Evolutionary conservation across 306 rosid species (phyloP), one percentile per base, ranked within the genome.

Genomic region (Cicer judaicum): DNA sequence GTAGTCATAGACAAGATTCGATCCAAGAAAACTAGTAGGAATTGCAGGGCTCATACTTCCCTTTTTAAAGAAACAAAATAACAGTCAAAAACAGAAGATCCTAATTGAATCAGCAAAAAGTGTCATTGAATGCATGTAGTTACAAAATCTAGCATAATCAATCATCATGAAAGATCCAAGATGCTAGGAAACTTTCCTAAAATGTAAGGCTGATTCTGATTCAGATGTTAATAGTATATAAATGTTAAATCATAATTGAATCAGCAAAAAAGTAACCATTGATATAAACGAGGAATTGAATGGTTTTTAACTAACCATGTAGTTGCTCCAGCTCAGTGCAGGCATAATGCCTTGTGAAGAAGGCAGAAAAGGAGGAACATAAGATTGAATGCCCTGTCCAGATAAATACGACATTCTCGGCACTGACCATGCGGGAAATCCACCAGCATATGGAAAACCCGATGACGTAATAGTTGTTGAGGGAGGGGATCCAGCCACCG

Each of bases 261-360:
- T 68, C 49, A 10, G 48, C 40, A 57, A 12, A 64, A 57, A 11
- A 15, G 39, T 4, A 39, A 18, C 44, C 44, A 56, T 5, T 63
- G 6, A 49, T 18, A 63, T 18, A 48, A 40, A 16, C 40, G 15
- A 46, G 49, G 41, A 56, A 38, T 36, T 62, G 29, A 79, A 29
- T 39, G 42, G 14, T 11, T 65, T 64, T 55, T 43, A 65, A 89
- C 97, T 81, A 70, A 93, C 98, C 97, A 89, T 63, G 82, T 93
- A 93, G 64, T 84, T 88, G 85, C 83, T 93, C 98, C 97, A 93
- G 85, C 84, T 84, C 36, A 80, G 92, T 10, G 82, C 83, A 48
- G 98, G 83, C 65, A 93, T 39, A 61, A 89, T 40, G 66, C 92
- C 89, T 74, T 89, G 98, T 18, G 98, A 77, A 7, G 97, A 85